A percentile compares a stretch with the other conserved stretches of the same genome.
Evolutionary conservation across 257 asterid genomes (phyloP).

Genomic region (Solanum okadae): DNA sequence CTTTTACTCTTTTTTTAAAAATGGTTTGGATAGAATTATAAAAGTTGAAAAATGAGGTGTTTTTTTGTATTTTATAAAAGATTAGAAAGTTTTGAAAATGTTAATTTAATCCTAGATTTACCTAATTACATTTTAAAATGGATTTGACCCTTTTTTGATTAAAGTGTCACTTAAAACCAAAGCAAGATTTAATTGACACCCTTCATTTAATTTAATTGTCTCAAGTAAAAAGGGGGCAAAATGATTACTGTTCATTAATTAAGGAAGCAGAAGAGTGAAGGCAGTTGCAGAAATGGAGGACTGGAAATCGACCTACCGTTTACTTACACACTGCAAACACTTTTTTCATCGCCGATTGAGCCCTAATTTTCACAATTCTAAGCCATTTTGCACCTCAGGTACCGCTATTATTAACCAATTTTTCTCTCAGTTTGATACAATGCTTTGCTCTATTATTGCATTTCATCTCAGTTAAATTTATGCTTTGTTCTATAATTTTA

Average conservation of each 20-base stretch:
- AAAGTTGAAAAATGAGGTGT: too few species aligned
- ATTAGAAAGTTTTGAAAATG: too few species aligned
- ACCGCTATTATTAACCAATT: background rate
- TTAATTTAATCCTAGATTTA: too few species aligned
- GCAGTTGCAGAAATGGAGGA: constrained; percentile 28
- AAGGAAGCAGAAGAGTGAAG: background rate
- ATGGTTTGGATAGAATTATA: too few species aligned
- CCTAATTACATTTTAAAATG: too few species aligned
- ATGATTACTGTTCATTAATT: background rate
- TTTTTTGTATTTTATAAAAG: too few species aligned
- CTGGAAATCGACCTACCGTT: constrained; percentile 31
- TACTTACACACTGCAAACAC: constrained; percentile 28
- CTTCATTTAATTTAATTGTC: too few species aligned
- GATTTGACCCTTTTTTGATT: too few species aligned
- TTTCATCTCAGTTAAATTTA: background rate
- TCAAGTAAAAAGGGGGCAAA: background rate
- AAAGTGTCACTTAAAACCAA: too few species aligned
- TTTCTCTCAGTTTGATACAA: background rate
- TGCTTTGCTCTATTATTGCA: background rate
- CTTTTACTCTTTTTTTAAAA: too few species aligned
- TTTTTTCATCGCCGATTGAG: constrained; percentile 17
- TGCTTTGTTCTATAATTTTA: background rate
- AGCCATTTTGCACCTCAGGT: constrained; percentile 33
- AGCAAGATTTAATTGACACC: too few species aligned
- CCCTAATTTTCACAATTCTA: constrained; percentile 12